Conservation (phyloP, 805 yeast genomes). For the Candida multigemmis region DNA sequence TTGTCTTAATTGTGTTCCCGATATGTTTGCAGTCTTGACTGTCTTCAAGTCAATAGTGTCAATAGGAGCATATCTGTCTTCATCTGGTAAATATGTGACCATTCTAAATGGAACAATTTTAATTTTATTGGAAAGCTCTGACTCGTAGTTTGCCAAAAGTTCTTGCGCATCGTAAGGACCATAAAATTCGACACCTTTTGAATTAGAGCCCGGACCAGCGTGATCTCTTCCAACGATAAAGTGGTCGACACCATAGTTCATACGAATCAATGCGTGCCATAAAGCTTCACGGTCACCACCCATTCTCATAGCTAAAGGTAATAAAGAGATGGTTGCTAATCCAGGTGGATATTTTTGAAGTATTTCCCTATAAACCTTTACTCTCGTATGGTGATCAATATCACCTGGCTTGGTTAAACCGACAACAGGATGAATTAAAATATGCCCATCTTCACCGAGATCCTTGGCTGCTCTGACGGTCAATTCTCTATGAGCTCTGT, state of each 20-base stretch:
- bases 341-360: conserved; percentile 91
- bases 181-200: conserved; percentile 87
- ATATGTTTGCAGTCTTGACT: conserved; percentile 73
- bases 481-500: conserved; percentile 93
- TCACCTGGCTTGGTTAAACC: conserved; percentile 97
- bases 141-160: conserved; percentile 63
- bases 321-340: conserved; percentile 77
- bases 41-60: conserved; percentile 78
- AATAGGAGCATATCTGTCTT: conserved; percentile 90
- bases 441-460: conserved; percentile 63
- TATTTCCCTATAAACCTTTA: conserved; percentile 86
- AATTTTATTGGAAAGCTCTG: conserved; percentile 67
- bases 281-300: conserved; percentile 98
- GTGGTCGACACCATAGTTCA: conserved; percentile 94
- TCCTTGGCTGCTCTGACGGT: conserved; percentile 96
- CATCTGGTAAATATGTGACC: conserved; percentile 94
- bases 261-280: conserved; percentile 96
- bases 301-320: conserved; percentile 98
- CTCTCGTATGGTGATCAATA: conserved; percentile 96
- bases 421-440: conserved; percentile 92
- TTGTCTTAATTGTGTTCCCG: conserved; percentile 91
- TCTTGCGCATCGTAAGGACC: conserved; percentile 97
- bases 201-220: conserved; percentile 90
- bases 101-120: conserved; percentile 93
- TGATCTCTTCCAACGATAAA: conserved; percentile 98